Evolutionary conservation across 176 grass and related monocot species (phyloP).

Genomic region (Bolboschoenus planiculmis): DNA sequence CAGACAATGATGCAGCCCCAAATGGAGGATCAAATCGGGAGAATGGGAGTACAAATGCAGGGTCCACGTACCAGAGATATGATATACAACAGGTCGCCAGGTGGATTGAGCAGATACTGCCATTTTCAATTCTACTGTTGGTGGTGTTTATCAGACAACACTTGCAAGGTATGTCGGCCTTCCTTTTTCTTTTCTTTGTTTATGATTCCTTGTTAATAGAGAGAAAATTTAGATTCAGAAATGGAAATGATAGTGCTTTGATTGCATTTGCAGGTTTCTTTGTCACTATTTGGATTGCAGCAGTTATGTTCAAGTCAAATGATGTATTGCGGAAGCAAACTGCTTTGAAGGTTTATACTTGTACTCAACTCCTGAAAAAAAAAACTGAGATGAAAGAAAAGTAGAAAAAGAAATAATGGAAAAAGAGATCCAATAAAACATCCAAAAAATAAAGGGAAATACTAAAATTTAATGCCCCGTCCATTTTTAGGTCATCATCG

Average conservation of each 20-base stretch:
- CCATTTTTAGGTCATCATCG: background rate
- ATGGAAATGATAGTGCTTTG: background rate
- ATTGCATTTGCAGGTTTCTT: constrained; percentile 60
- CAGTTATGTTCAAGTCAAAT: constrained; percentile 98
- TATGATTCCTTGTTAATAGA: background rate
- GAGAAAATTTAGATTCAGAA: background rate
- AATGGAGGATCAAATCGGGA: background rate
- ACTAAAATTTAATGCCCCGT: background rate
- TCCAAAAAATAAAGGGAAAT: background rate
- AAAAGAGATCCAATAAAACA: background rate
- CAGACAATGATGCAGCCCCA: constrained; percentile 2
- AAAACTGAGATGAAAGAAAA: background rate
- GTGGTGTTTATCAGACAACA: constrained; percentile 98
- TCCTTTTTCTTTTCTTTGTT: background rate
- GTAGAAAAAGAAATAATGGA: background rate
- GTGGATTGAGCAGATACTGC: constrained; percentile 98
- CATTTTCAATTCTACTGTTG: constrained; percentile 86
- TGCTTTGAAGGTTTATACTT: constrained; percentile 65
- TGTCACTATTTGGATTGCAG: constrained; percentile 94
- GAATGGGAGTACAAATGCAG: constrained; percentile 28
- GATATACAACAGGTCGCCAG: constrained; percentile 95
- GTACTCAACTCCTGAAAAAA: background rate
- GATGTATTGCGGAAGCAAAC: constrained; percentile 95
- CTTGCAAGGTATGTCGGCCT: constrained; percentile 57
- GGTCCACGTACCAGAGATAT: constrained; percentile 70